Evolutionary conservation across 2,329 filamentous ascomycete species (phyloP).

Genomic region (Zelopaecilomyces penicillatus): DNA sequence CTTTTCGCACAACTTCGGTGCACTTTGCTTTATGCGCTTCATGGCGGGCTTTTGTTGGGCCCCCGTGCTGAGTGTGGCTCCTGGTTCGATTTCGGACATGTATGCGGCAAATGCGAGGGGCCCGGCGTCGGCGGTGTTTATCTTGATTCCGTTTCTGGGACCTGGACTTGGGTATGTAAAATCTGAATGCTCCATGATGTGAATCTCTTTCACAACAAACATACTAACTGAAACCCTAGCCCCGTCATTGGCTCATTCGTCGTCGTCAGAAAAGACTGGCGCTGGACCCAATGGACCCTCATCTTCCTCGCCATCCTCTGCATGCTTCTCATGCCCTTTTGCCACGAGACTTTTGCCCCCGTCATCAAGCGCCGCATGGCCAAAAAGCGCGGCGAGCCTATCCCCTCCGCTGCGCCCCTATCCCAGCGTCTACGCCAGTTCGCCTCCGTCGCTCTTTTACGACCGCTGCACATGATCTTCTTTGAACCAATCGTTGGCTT

Average conservation of each 20-base stretch:
- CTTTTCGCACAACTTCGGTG: slow-evolving; percentile 40
- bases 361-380: slow-evolving; percentile 33
- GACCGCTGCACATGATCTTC: slow-evolving; percentile 50
- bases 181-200: too few relatives aligned
- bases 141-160: slow-evolving; percentile 45
- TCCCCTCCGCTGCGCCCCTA: slow-evolving; percentile 17
- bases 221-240: slow-evolving; percentile 14
- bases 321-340: slow-evolving; percentile 28
- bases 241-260: slow-evolving; percentile 43
- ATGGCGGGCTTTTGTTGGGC: slow-evolving; percentile 44
- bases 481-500: slow-evolving; percentile 56
- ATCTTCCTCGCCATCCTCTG: slow-evolving; percentile 36
- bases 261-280: slow-evolving; percentile 37
- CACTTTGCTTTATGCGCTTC: slow-evolving; percentile 47
- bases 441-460: slow-evolving; percentile 34
- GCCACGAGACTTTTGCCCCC: slow-evolving; percentile 51
- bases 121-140: slow-evolving; percentile 34
- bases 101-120: slow-evolving; percentile 35
- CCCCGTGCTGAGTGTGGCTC: slow-evolving; percentile 40
- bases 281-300: slow-evolving; percentile 45
- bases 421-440: slow-evolving; percentile 23
- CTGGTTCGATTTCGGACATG: slow-evolving; percentile 42
- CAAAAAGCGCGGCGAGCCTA: slow-evolving; percentile 24
- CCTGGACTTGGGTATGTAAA: slow-evolving; percentile 39
- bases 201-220: too few relatives aligned